Percentiles rank a stretch among this genome's conserved stretches.
Conservation (phyloP, 2,329 filamentous ascomycete species). For the Juglanconis oblonga region DNA sequence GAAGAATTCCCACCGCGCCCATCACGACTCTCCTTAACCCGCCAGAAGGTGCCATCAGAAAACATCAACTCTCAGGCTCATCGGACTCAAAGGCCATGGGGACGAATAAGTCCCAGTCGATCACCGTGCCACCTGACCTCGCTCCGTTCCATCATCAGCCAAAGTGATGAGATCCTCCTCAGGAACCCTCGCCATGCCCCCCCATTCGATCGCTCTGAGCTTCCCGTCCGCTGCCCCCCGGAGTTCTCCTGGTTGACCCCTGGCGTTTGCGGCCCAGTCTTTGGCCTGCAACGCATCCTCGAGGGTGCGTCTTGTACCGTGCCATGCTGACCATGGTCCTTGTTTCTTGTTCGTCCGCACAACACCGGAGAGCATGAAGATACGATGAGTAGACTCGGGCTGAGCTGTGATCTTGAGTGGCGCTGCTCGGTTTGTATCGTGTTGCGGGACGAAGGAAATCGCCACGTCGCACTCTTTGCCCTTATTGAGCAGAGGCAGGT, state of each 20-base stretch:
- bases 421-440: neutral
- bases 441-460: neutral
- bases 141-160: neutral
- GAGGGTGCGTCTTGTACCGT: too few species aligned
- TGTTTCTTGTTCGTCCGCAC: neutral
- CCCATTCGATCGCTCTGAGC: neutral
- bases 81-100: too few species aligned
- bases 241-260: neutral
- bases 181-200: neutral
- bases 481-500: neutral
- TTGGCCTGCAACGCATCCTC: too few species aligned
- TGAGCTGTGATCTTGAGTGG: neutral
- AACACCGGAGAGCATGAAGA: neutral
- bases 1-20: too few species aligned
- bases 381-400: neutral
- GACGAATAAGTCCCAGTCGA: too few species aligned
- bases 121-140: too few species aligned
- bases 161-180: neutral
- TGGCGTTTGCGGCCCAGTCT: too few species aligned
- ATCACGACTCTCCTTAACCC: too few species aligned
- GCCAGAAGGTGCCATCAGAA: too few species aligned
- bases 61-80: too few species aligned
- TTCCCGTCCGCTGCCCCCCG: neutral
- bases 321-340: neutral
- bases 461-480: neutral